Evolutionary conservation across 345 rosid species (phyloP), one percentile per base, ranked within the genome.

Genomic region (Raphanus raphanistrum): DNA sequence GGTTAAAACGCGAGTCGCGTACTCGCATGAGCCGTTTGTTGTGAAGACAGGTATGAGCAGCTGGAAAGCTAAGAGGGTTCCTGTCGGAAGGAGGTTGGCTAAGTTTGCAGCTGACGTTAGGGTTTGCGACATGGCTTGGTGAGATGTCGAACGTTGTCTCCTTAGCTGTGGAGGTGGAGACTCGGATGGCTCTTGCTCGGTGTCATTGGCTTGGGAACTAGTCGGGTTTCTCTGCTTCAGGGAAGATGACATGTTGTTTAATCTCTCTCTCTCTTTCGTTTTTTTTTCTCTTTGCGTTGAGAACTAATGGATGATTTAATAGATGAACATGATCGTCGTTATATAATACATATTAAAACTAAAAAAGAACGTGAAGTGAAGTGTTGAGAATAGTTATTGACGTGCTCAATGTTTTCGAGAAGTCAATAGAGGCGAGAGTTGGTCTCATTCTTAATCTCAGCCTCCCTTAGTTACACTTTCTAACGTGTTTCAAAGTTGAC

Each of bases 71-170:
- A 92, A 41, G 17, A 95, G 87, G 9, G 98, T 92, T 8, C 99
- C 98, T 3, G 99, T 95, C 0, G 99, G 98, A 63, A 95, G 98
- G 78, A 95, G 97, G 76, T 95, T 90, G 4, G 99, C 92, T 9
- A 95, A 84, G 84, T 90, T 90, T 8, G 99, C 97, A 15, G 93
- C 89, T 82, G 84, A 86, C 0, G 90, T 88, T 5, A 95, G 85
- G 57, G 99, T 88, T 64, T 87, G 95, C 15, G 96, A 82, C 70
- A 94, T 70, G 10, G 96, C 96, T 0, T 83, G 64, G 13, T 84
- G 97, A 2, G 97, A 82, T 2, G 82, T 41, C 6, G 91, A 87
- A 0, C 75, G 66, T 5, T 84, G 82, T 45, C 78, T 79, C 35
- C 7, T 36, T 2, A 75, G 80, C 0, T 32, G 73, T 63, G 82